Evolutionary conservation across 805 yeast genomes (phyloP), one percentile per base, ranked within the genome.

Genomic region (Dipodascus geniculatus): DNA sequence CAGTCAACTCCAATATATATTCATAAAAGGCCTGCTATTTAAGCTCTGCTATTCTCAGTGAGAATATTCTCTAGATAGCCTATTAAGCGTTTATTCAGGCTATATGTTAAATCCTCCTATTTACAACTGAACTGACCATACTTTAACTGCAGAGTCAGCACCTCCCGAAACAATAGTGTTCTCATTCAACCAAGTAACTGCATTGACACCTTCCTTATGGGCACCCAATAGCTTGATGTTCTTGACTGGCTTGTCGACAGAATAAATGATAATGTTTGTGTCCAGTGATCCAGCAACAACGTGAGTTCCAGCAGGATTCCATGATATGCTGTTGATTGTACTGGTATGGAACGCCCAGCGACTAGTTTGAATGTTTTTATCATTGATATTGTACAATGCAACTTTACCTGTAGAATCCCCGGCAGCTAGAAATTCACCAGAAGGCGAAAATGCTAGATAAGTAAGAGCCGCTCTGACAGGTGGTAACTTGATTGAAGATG

Each of bases 271-370:
- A 49, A 93, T 71, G 57, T 83, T 82, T 3, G 95, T 83, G 65
- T 93, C 99, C 54, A 88, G 71, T 0, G 96, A 87, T 0, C 85
- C 93, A 55, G 91, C 81, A 20, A 82, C 86, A 48, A 86, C 76
- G 60, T 77, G 81, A 60, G 83, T 80, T 54, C 86, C 83, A 60
- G 85, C 89, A 8, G 71, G 71, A 48, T 82, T 78, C 99, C 98
- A 93, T 22, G 80, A 68, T 50, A 93, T 85, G 28, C 82, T 77
- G 55, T 80, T 81, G 57, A 93, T 84, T 53, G 78, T 81, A 54
- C 96, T 83, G 1, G 90, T 86, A 66, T 93, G 97, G 81, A 87
- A 91, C 0, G 95, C 83, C 99, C 99, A 93, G 65, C 97, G 79
- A 0, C 95, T 80, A 1, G 98, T 88, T 19, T 67, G 62, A 4